These are phyloP conservation scores for Schizosaccharomyces cryophilus DNA, from an alignment of 805 yeast species.

Conservation along the genomic window DNA sequence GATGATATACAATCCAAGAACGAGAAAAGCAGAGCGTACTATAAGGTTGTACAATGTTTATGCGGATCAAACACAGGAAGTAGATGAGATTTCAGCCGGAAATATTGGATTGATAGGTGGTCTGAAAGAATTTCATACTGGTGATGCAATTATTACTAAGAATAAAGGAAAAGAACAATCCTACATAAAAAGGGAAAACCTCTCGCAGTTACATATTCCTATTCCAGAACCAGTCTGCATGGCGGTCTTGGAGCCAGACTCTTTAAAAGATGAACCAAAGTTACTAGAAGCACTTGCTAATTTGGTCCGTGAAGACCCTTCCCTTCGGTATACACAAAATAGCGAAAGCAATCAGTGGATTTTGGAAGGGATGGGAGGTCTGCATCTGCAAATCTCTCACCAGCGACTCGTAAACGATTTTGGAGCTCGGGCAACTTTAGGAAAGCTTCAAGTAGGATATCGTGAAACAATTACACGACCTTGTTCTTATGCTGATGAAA, in stretches of 20 bases:
- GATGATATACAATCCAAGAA: conserved; percentile 40
- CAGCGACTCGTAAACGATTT: conserved; percentile 60
- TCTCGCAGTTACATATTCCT: conserved; percentile 19
- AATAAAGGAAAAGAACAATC: conserved; percentile 19
- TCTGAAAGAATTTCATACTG: conserved; percentile 49
- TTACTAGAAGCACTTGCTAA: conserved; percentile 45
- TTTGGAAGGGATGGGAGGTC: conserved; percentile 89
- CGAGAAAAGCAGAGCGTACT: conserved; percentile 30
- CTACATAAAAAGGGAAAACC: neutral
- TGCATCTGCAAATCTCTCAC: conserved; percentile 70
- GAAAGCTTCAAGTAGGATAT: conserved; percentile 72
- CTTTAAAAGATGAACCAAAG: conserved; percentile 54
- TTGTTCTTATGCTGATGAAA: neutral
- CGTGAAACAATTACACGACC: conserved; percentile 26
- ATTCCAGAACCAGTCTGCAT: conserved; percentile 88
- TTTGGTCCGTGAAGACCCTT: conserved; percentile 74
- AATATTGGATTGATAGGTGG: conserved; percentile 81
- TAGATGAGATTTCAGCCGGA: conserved; percentile 38
- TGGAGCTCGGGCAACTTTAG: conserved; percentile 57
- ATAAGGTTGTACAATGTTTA: conserved; percentile 60
- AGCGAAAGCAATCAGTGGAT: conserved; percentile 78
- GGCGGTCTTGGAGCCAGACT: conserved; percentile 55
- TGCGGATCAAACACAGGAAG: conserved; percentile 64
- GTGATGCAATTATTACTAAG: conserved; percentile 53
- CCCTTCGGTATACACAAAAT: conserved; percentile 40